phyloP scores from a whole-genome alignment of 2,329 filamentous ascomycete species.

The Salinomyces thailandicus region DNA sequence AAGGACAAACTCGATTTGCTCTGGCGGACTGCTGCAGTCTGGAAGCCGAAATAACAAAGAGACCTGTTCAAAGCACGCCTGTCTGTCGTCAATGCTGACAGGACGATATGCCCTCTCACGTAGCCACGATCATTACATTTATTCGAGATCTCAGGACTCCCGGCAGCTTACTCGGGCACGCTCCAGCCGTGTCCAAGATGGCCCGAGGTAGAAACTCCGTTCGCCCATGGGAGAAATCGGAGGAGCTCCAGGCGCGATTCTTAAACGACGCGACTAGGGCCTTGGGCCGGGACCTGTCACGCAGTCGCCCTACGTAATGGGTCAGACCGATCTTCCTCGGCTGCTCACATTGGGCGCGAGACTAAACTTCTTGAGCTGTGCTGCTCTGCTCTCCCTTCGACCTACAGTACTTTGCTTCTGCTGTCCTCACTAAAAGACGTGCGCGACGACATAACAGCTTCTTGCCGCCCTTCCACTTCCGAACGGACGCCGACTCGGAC shows the following conservation, averaged over 20 bases:
- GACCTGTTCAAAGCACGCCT: too few species aligned
- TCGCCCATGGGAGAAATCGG: constrained; percentile 18
- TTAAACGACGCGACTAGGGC: constrained; percentile 7
- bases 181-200: too few species aligned
- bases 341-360: background rate
- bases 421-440: background rate
- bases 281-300: constrained; percentile 3
- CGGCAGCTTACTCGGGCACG: too few species aligned
- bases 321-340: constrained; percentile 5
- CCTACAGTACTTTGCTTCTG: background rate
- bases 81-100: too few species aligned
- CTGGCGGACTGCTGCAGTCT: background rate
- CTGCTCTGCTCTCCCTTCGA: background rate
- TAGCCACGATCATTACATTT: too few species aligned
- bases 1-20: background rate
- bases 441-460: too few species aligned
- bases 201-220: constrained; percentile 13
- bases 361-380: background rate
- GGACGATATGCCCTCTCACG: too few species aligned
- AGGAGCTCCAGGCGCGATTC: constrained; percentile 12
- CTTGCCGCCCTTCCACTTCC: too few species aligned
- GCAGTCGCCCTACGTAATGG: constrained; percentile 6
- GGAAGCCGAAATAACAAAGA: too few species aligned
- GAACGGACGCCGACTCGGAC: too few species aligned
- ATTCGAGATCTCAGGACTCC: too few species aligned